Conservation (phyloP, 352 stramenopile genomes). For the Plasmopara viticola region DNA sequence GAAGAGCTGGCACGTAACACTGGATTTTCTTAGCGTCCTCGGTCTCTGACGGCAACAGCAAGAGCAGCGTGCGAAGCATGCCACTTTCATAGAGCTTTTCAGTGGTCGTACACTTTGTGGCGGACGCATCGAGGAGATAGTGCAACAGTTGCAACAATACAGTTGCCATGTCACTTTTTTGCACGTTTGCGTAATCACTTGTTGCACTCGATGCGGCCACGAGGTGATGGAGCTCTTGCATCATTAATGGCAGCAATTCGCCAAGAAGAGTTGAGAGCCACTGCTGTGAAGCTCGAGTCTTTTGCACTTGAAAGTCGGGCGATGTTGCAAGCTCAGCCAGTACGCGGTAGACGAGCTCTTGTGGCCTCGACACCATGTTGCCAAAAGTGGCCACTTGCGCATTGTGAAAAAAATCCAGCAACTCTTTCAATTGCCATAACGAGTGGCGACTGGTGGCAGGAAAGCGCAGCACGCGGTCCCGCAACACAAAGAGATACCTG, state of each 20-base stretch:
- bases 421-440: constrained; percentile 29
- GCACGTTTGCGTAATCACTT: background rate
- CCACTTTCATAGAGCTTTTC: constrained; percentile 42
- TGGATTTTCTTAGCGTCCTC: constrained; percentile 7
- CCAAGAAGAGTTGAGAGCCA: constrained; percentile 28
- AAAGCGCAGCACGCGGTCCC: constrained; percentile 43
- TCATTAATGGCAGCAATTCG: constrained; percentile 34
- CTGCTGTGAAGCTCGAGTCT: constrained; percentile 27
- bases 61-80: constrained; percentile 35
- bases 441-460: constrained; percentile 22
- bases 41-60: constrained; percentile 24
- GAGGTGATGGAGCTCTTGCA: constrained; percentile 33
- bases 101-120: constrained; percentile 18
- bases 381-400: constrained; percentile 3
- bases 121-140: constrained; percentile 33
- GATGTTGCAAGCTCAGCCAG: constrained; percentile 48
- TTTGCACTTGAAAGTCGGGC: constrained; percentile 38
- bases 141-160: constrained; percentile 47
- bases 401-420: constrained; percentile 26
- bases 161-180: constrained; percentile 31
- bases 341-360: constrained; percentile 42
- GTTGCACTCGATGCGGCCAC: constrained; percentile 2
- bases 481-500: constrained; percentile 49
- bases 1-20: constrained; percentile 33
- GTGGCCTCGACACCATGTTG: constrained; percentile 7